phyloP scores from a whole-genome alignment of 345 rosid species.

The Eucalyptus lansdowneana region DNA sequence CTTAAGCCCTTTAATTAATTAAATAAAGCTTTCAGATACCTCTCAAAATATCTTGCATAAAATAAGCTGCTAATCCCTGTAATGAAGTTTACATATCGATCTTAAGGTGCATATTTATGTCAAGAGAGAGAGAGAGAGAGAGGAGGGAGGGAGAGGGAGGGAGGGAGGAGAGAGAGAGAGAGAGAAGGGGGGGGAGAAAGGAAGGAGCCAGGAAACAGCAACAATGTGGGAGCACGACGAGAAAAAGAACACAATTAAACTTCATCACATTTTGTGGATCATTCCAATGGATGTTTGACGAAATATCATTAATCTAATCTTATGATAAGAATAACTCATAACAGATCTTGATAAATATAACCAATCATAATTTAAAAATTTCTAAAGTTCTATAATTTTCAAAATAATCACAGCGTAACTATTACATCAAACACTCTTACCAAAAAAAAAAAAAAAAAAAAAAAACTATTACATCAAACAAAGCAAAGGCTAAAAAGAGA shows the following conservation, averaged over 20 bases:
- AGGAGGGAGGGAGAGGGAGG: too few species aligned
- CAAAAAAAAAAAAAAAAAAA: too few species aligned
- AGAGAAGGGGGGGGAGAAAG: too few species aligned
- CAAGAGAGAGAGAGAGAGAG: too few species aligned
- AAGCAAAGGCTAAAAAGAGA: neutral
- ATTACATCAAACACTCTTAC: too few species aligned
- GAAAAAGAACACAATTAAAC: neutral
- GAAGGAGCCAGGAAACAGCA: neutral
- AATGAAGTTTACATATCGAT: too few species aligned
- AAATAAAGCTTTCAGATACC: too few species aligned
- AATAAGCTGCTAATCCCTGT: too few species aligned
- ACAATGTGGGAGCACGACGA: neutral
- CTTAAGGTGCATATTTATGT: neutral
- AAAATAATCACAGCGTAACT: neutral
- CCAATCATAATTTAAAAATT: neutral
- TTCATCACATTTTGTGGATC: neutral
- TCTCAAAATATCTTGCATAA: neutral
- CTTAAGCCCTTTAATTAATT: too few species aligned
- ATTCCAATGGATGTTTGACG: neutral
- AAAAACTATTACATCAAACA: too few species aligned
- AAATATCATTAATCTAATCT: neutral
- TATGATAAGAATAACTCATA: neutral
- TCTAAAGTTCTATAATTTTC: neutral
- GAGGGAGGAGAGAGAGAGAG: neutral
- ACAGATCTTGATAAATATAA: neutral